Evolutionary conservation across 2,329 filamentous ascomycete species (phyloP).

Genomic region (Colletotrichum agaves): DNA sequence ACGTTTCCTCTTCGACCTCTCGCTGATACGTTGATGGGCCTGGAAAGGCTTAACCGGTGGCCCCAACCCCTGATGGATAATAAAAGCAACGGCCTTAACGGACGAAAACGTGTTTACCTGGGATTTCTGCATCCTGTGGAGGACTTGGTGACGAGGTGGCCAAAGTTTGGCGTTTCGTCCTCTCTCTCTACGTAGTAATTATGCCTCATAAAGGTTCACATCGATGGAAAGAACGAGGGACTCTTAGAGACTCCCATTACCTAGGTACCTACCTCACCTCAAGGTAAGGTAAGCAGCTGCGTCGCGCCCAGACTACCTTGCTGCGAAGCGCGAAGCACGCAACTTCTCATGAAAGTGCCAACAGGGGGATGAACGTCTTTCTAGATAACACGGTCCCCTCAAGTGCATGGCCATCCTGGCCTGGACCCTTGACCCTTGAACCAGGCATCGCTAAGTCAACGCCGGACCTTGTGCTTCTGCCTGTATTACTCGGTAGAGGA

Average conservation of each 20-base stretch:
- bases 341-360: background rate
- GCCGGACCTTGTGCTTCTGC: slow-evolving; percentile 5
- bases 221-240: too few species aligned
- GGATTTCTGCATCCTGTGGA: background rate
- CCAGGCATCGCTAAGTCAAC: slow-evolving; percentile 8
- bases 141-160: background rate
- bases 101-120: slow-evolving; percentile 15
- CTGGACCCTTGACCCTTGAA: slow-evolving; percentile 15
- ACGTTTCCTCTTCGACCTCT: background rate
- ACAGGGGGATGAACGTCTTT: background rate
- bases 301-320: too few species aligned
- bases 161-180: background rate
- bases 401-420: slow-evolving; percentile 9
- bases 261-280: too few species aligned
- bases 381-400: slow-evolving; percentile 21
- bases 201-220: too few species aligned
- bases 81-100: background rate
- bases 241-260: too few species aligned
- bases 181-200: background rate
- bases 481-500: too few species aligned
- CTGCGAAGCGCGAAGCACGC: too few species aligned
- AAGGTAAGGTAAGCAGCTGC: too few species aligned
- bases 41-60: slow-evolving; percentile 1
- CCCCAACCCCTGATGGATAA: background rate
- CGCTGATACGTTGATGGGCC: background rate